Base-by-base conservation (phyloP, 768 basidiomycete genomes). In the Pleurotus eryngii region DNA sequence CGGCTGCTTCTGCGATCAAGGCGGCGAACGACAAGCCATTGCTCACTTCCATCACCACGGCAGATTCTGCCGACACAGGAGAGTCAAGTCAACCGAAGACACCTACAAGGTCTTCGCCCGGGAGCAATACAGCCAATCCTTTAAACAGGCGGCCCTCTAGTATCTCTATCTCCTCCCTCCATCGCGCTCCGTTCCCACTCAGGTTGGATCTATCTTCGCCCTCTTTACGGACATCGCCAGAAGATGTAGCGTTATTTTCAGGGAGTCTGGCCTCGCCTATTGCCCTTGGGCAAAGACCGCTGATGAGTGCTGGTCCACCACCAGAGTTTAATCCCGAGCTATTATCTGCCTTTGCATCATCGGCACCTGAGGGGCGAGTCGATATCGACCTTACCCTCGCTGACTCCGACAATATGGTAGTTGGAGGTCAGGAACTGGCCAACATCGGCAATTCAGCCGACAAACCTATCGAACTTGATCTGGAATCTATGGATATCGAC, bases 191-290 rank as follows among this genome's bases (percentile, higher is more conserved):
- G 4, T 77, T 87, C 57, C 87, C 87, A 17, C 81, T 81, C 54
- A 92, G 91, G 63, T 82, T 92, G n/a, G 91, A 93, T 64, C 76
- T 93, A 4, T 89, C 90, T n/a, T 77, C 87, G 1, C 71, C 84
- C 11, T 74, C 84, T 9, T 75, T 91, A 56, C 83, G 84, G 46
- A 77, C 90, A 26, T 72, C 81, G n/a, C 75, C 86, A 0, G 85
- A 86, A 43, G 88, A 90, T 62, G 79, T 76, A 5, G 72, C 80
- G 4, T 65, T 83, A 55, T 86, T 81, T 58, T 71, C 80, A 1
- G 84, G 78, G 46, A 84, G 85, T 1, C 73, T 90, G 47, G 78
- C 86, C 26, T 92, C 90, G 5, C 91, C 91, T 5, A 90, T 92
- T 30, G 89, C 86, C 4, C 79, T 93, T 38, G 91, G 89, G 0